Evolutionary conservation across 495 filamentous ascomycete genomes (phyloP).

Genomic region (Glutinoglossum americanum): DNA sequence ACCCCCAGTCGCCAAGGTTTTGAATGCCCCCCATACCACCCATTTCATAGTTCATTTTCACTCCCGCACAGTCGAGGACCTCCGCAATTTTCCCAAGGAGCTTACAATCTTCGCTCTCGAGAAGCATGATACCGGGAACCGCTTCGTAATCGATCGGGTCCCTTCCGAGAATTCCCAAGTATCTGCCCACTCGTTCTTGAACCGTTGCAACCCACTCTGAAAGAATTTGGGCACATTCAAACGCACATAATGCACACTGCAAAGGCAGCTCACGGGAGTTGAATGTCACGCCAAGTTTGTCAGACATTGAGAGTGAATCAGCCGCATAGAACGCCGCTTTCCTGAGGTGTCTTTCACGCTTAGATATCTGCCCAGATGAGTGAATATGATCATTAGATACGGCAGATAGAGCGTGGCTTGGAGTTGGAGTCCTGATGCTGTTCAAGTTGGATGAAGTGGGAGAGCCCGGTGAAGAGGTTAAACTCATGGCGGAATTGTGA

Average conservation of each 20-base stretch:
- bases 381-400: conserved; percentile 11
- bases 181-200: conserved; percentile 80
- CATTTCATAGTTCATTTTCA: conserved; percentile 47
- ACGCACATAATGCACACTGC: conserved; percentile 79
- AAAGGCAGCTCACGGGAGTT: conserved; percentile 78
- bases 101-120: conserved; percentile 84
- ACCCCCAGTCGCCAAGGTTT: conserved; percentile 43
- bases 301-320: conserved; percentile 77
- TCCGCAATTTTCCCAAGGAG: conserved; percentile 68
- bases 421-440: conserved; percentile 8
- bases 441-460: conserved; percentile 28
- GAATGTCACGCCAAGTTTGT: conserved; percentile 70
- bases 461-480: conserved; percentile 31
- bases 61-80: conserved; percentile 55
- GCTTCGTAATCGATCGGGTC: conserved; percentile 57
- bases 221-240: conserved; percentile 91
- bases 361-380: conserved; percentile 25
- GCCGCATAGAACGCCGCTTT: conserved; percentile 91
- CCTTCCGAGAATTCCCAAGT: conserved; percentile 66
- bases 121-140: conserved; percentile 66
- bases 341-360: conserved; percentile 69
- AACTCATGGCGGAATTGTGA: conserved; percentile 24
- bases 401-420: conserved; percentile 16
- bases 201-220: conserved; percentile 93
- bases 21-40: conserved; percentile 29